Conservation (phyloP, 441 rosid genomes). For the Viola pubescens region DNA sequence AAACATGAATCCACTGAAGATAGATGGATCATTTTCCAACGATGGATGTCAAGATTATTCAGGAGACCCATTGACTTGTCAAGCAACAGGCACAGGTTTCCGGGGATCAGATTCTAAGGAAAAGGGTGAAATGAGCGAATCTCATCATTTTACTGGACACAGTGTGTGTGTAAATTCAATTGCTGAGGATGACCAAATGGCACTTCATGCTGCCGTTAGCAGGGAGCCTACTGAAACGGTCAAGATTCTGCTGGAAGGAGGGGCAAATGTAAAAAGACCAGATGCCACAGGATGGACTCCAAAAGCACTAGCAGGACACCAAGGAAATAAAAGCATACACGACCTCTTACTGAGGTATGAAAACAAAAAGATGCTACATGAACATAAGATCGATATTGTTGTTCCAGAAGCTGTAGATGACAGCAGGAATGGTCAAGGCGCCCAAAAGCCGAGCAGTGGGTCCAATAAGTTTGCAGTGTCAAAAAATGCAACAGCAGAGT, state of each 20-base stretch:
- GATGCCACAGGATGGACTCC: conserved; percentile 48
- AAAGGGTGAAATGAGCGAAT: conserved; percentile 24
- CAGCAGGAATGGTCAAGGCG: conserved; percentile 19
- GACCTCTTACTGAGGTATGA: conserved; percentile 43
- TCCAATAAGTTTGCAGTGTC: neutral
- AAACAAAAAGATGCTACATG: conserved; percentile 31
- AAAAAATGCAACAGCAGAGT: conserved; percentile 19
- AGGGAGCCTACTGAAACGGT: conserved; percentile 52
- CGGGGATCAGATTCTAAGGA: conserved; percentile 19
- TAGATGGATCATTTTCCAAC: conserved; percentile 19
- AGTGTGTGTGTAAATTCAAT: conserved; percentile 19
- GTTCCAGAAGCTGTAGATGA: conserved; percentile 28
- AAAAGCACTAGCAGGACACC: conserved; percentile 46
- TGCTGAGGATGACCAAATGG: conserved; percentile 37
- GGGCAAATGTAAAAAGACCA: conserved; percentile 36
- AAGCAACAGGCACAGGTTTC: conserved; percentile 22
- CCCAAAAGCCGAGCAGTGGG: conserved; percentile 16
- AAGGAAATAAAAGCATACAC: conserved; percentile 36
- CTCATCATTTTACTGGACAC: conserved; percentile 15
- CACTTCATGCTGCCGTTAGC: conserved; percentile 39
- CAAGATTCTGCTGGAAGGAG: conserved; percentile 45
- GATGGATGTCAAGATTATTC: conserved; percentile 20
- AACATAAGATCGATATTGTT: conserved; percentile 44
- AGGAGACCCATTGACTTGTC: conserved; percentile 28
- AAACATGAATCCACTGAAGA: conserved; percentile 18